Conservation (phyloP, 129 eudicot species). For the Daucus carota region DH1_v3.0 NC_030386.2:9955501-9956000, state of each 20-base stretch:
- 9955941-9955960: not conserved
- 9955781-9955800: too few species aligned
- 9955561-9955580: not conserved
- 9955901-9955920: not conserved
- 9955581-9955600: not conserved
- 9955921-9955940: not conserved
- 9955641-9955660: too few species aligned
- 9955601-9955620: not conserved
- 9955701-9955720: too few species aligned
- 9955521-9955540: not conserved
- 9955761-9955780: too few species aligned
- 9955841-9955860: not conserved
- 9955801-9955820: too few species aligned
- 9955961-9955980: not conserved
- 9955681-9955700: too few species aligned
- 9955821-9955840: not conserved
- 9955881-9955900: too few species aligned
- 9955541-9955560: not conserved
- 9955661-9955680: too few species aligned
- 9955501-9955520: not conserved
- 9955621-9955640: not conserved
- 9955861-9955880: too few species aligned
- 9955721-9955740: too few species aligned
- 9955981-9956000: not conserved
- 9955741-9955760: too few species aligned